Conservation (phyloP, 345 rosid species). For the Gossypium herbaceum region DNA sequence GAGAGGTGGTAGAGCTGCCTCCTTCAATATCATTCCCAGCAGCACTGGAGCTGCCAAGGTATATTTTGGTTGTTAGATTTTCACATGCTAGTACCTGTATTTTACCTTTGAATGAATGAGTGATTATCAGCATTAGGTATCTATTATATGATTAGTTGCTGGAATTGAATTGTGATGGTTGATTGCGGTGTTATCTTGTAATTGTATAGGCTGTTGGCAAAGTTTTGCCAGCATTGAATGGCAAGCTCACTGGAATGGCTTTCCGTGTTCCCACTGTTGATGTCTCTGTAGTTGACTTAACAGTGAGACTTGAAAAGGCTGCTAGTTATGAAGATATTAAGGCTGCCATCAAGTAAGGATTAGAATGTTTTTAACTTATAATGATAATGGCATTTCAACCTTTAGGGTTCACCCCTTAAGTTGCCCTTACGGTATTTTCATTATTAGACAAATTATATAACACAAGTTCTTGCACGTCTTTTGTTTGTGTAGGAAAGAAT, state of each 20-base stretch:
- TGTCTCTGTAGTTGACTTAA: slow-evolving; percentile 68
- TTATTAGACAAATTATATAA: neutral
- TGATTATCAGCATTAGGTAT: neutral
- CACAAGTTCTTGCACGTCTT: neutral
- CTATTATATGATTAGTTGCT: neutral
- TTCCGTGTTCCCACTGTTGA: slow-evolving; percentile 77
- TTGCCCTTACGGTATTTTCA: neutral
- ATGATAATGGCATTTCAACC: neutral
- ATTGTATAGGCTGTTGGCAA: slow-evolving; percentile 55
- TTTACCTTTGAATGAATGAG: neutral
- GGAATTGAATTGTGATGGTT: neutral
- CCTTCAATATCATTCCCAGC: slow-evolving; percentile 69
- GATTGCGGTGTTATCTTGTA: neutral
- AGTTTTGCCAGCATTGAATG: slow-evolving; percentile 52
- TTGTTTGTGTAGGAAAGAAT: slow-evolving; percentile 39
- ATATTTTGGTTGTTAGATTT: neutral
- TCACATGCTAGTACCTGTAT: neutral
- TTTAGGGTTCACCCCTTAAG: neutral
- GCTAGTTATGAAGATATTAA: slow-evolving; percentile 60
- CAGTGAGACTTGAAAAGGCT: slow-evolving; percentile 54
- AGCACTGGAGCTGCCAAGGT: slow-evolving; percentile 82
- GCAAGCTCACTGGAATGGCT: slow-evolving; percentile 69
- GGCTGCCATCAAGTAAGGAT: slow-evolving; percentile 49
- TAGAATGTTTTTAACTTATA: neutral
- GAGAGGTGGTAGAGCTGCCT: slow-evolving; percentile 79